A percentile compares a stretch with the other conserved stretches of the same genome.
Evolutionary conservation across 108 stramenopile species (phyloP).

Genomic region (Poteriospumella lacustris): DNA sequence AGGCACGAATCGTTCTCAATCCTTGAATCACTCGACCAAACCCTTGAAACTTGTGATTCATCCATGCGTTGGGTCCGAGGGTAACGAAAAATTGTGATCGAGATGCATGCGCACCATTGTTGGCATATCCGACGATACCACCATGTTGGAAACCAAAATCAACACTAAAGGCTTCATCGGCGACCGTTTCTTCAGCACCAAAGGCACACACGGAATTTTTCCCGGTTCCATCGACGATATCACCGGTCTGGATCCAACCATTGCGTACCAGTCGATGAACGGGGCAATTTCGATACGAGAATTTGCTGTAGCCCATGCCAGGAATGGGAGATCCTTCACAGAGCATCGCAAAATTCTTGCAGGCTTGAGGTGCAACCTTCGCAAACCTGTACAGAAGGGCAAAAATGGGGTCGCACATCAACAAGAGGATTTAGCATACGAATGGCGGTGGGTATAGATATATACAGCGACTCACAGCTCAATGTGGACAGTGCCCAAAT

Average conservation of each 20-base stretch:
- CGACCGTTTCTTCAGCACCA: not conserved
- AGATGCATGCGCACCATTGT: not conserved
- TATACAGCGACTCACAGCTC: not conserved
- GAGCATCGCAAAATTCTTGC: not conserved
- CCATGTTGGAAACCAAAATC: slow-evolving; percentile 11
- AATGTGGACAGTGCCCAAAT: not conserved
- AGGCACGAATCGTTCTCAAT: not conserved
- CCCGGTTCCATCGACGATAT: slow-evolving; percentile 21
- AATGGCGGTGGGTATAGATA: not conserved
- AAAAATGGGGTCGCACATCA: no score
- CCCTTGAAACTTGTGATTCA: slow-evolving; percentile 12
- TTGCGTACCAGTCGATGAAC: slow-evolving; percentile 17
- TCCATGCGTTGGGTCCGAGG: slow-evolving; percentile 18
- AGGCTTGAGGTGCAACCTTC: not conserved
- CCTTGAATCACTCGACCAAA: slow-evolving; percentile 28
- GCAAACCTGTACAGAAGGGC: no score
- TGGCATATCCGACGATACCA: slow-evolving; percentile 26
- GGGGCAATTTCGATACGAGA: not conserved
- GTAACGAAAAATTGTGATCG: slow-evolving; percentile 27
- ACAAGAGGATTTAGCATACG: no score
- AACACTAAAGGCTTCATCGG: slow-evolving; percentile 17
- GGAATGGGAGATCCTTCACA: not conserved
- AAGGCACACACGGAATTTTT: not conserved
- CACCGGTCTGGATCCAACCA: slow-evolving; percentile 23
- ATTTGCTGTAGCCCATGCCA: not conserved